These are phyloP conservation scores for Fusarium sp. DNA, from an alignment of 2,329 filamentous ascomycete species.

Conservation along the genomic window DNA sequence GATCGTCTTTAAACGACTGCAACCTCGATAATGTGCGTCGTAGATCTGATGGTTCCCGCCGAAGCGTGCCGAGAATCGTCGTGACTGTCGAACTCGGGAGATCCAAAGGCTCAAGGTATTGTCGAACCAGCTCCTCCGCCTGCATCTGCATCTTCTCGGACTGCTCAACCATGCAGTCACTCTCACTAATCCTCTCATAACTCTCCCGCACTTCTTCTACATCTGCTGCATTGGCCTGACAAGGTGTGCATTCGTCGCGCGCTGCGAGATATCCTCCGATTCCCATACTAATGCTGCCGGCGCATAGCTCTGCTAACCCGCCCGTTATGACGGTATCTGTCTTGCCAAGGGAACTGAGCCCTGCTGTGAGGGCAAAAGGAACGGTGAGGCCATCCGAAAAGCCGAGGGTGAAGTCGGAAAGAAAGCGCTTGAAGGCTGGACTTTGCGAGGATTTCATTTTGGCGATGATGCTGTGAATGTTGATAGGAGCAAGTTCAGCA, in stretches of 20 bases:
- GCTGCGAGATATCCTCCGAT: slow-evolving; percentile 76
- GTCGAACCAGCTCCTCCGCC: slow-evolving; percentile 43
- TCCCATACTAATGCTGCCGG: slow-evolving; percentile 79
- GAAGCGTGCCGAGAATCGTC: slow-evolving; percentile 43
- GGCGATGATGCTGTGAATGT: background rate
- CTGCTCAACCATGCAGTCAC: background rate
- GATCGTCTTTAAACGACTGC: slow-evolving; percentile 17
- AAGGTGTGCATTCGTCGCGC: slow-evolving; percentile 46
- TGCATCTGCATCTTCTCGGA: slow-evolving; percentile 15
- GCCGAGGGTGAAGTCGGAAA: slow-evolving; percentile 76
- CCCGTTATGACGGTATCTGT: slow-evolving; percentile 73
- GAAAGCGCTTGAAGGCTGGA: slow-evolving; percentile 54
- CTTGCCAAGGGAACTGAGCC: slow-evolving; percentile 70
- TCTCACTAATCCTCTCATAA: slow-evolving; percentile 30
- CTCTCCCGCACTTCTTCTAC: slow-evolving; percentile 40
- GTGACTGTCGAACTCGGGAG: slow-evolving; percentile 39
- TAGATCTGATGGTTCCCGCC: slow-evolving; percentile 47
- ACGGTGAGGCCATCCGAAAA: slow-evolving; percentile 81
- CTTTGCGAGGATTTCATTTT: slow-evolving; percentile 38
- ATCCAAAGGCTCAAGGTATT: slow-evolving; percentile 48
- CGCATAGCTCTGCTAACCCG: slow-evolving; percentile 76
- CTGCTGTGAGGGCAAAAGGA: slow-evolving; percentile 79
- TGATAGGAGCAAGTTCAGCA: background rate
- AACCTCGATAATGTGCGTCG: slow-evolving; percentile 37
- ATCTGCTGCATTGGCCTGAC: background rate